These are phyloP conservation scores for Suillus clintonianus DNA, from an alignment of 768 basidiomycete species.

Conservation along the genomic window DNA sequence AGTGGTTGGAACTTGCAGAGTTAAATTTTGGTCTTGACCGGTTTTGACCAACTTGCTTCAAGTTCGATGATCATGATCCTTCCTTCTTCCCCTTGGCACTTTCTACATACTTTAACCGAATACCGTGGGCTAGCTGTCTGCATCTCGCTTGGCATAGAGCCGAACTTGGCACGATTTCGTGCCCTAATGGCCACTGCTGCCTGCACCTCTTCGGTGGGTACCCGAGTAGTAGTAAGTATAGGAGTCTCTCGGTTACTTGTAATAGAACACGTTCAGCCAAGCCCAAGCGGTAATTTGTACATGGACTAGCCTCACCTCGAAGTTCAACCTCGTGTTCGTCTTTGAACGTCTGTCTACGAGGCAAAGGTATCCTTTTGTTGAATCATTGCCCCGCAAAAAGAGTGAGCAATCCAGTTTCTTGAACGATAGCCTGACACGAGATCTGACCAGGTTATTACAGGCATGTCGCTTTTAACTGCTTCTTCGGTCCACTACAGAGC, in stretches of 20 bases:
- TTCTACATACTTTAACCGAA: neutral
- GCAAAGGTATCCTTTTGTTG: neutral
- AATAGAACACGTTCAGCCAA: slow-evolving; percentile 1
- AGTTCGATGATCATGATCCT: neutral
- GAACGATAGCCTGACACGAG: neutral
- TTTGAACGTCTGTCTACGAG: neutral
- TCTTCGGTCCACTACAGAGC: neutral
- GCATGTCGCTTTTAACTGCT: neutral
- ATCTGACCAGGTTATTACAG: neutral
- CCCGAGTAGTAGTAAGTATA: neutral
- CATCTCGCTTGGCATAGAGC: neutral
- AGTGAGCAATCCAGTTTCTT: neutral
- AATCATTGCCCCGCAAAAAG: neutral
- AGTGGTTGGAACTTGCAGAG: too few relatives aligned
- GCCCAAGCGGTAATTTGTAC: neutral
- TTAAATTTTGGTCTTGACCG: too few relatives aligned
- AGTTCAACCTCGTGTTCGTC: neutral
- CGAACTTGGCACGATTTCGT: neutral
- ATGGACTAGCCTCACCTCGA: neutral
- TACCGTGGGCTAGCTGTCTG: neutral
- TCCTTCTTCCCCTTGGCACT: neutral
- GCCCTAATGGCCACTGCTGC: neutral
- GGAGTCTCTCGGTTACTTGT: neutral
- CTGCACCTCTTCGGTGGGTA: neutral
- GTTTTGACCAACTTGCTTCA: neutral